Evolutionary conservation across 2,329 filamentous ascomycete genomes (phyloP).

Genomic region (Aspergillus glaucus): DNA sequence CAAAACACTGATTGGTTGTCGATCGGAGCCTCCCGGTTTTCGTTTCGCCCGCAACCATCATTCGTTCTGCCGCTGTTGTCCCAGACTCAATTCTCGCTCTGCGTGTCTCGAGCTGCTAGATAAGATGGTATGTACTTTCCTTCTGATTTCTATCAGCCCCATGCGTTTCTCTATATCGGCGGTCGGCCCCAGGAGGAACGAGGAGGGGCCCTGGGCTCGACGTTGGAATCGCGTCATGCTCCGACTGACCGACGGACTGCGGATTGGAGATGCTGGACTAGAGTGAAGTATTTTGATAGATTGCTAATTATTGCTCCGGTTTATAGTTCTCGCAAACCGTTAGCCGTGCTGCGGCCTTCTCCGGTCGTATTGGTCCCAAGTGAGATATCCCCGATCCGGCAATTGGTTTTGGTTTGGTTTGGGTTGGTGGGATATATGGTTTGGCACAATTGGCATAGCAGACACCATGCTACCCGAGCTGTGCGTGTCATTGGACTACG

Average conservation of each 20-base stretch:
- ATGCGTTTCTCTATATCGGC: background rate
- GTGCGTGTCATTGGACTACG: constrained; percentile 11
- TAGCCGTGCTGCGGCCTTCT: constrained; percentile 34
- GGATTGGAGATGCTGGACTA: constrained; percentile 2
- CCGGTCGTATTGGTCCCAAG: constrained; percentile 54
- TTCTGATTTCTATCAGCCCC: background rate
- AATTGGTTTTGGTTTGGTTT: background rate
- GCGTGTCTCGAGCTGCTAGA: constrained; percentile 15
- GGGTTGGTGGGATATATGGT: background rate
- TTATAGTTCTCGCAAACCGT: constrained; percentile 28
- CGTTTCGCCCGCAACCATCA: constrained; percentile 14
- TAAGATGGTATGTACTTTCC: constrained; percentile 25
- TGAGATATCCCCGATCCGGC: constrained; percentile 29
- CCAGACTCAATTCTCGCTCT: constrained; percentile 14
- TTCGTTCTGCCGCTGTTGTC: constrained; percentile 18
- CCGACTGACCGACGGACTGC: background rate
- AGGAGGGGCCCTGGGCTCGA: background rate
- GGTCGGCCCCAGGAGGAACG: background rate
- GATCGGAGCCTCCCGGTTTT: constrained; percentile 31
- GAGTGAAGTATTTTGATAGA: background rate
- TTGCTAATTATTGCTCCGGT: constrained; percentile 14
- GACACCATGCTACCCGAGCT: too few relatives aligned
- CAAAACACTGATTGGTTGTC: constrained; percentile 21
- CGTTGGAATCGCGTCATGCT: background rate
- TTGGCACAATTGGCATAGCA: background rate